Percentiles rank a stretch among this genome's conserved stretches.
Conservation (phyloP, 2,329 filamentous ascomycete genomes). For the Lecanoromycetidae sp. region DNA sequence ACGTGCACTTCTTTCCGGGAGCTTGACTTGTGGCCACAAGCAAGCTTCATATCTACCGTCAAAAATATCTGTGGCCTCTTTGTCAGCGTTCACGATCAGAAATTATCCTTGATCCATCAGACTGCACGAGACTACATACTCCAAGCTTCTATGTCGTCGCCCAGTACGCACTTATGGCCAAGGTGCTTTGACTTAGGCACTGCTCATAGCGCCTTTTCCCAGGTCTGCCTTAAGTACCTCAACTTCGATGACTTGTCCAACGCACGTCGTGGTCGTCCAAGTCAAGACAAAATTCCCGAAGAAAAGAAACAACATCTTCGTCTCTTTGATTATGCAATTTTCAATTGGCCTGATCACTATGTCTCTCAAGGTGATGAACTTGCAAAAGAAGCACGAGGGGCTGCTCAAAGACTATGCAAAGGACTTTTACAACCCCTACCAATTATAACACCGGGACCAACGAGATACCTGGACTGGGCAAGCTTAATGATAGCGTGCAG, state of each 20-base stretch:
- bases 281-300: neutral
- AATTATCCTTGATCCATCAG: constrained; percentile 20
- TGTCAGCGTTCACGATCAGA: constrained; percentile 13
- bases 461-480: neutral
- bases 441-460: too few species aligned
- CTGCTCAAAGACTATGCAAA: too few species aligned
- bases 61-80: constrained; percentile 18
- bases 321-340: neutral
- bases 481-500: neutral
- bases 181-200: neutral
- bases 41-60: constrained; percentile 11
- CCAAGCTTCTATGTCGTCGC: neutral
- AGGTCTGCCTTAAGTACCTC: constrained; percentile 1
- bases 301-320: too few species aligned
- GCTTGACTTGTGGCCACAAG: constrained; percentile 3
- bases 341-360: neutral
- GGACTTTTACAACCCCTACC: too few species aligned
- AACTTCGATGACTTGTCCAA: neutral
- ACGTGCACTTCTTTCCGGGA: neutral
- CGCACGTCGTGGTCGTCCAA: neutral
- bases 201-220: neutral
- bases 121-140: constrained; percentile 20
- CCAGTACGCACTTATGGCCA: neutral
- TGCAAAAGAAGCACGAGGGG: neutral
- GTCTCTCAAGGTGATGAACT: neutral